Evolutionary conservation across 192 early-diverging fungal species (phyloP).

Genomic region (Entrophospora sp.): DNA sequence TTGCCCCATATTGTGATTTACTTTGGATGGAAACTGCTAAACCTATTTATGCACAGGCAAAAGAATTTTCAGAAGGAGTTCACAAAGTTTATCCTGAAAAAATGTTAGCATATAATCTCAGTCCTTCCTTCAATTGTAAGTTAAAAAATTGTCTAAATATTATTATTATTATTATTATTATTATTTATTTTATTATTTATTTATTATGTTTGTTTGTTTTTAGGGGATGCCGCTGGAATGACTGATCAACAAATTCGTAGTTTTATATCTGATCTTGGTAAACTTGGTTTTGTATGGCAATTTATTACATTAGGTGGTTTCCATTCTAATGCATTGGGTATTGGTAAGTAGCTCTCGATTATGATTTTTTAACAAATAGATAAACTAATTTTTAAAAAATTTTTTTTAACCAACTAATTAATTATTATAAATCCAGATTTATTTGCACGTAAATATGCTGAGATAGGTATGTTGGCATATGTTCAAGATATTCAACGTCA

Average conservation of each 20-base stretch:
- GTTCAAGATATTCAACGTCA: constrained; percentile 86
- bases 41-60: constrained; percentile 86
- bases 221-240: constrained; percentile 72
- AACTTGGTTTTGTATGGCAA: constrained; percentile 94
- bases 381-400: not conserved
- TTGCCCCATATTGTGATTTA: constrained; percentile 74
- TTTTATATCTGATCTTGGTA: constrained; percentile 76
- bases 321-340: constrained; percentile 83
- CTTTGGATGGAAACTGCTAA: constrained; percentile 97
- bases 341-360: constrained; percentile 32
- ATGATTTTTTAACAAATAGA: not conserved
- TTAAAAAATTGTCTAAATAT: not conserved
- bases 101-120: constrained; percentile 94
- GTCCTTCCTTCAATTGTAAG: constrained; percentile 90
- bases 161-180: not conserved
- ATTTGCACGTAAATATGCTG: constrained; percentile 83
- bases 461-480: constrained; percentile 90
- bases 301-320: constrained; percentile 96
- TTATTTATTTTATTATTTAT: too few relatives aligned
- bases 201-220: not conserved
- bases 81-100: constrained; percentile 65
- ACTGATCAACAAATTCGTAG: constrained; percentile 78
- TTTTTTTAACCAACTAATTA: not conserved
- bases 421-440: constrained; percentile 22
- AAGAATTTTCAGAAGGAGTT: constrained; percentile 79